Base-by-base conservation (phyloP, 805 yeast species). In the Myxozyma neotropica region DNA sequence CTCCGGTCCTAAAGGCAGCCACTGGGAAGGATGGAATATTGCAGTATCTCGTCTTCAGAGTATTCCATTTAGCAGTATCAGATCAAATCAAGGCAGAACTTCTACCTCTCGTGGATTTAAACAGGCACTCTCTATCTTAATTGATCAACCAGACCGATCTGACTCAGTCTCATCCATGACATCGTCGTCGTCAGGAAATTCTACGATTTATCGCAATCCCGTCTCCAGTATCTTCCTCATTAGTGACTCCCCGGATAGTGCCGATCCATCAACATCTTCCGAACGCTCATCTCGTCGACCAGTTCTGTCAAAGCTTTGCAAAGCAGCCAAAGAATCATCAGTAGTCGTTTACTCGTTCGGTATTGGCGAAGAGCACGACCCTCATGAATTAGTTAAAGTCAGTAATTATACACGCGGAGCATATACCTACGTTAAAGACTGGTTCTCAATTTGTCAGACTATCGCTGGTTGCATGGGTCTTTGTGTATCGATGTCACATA, bases 281-380 rank as follows among this genome's bases (percentile, higher is more conserved):
- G 57, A 45, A 24, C 39, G 29, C 19, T n/a, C 29, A 5, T 13
- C 31, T 10, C 51, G 40, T 27, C n/a, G n/a, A n/a, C 8, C 12
- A 23, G 23, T 33, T n/a, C n/a, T 53, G 26, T 15, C 24, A 7
- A 46, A 57, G 17, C 26, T 53, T 24, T 53, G 55, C 36, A 10
- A 23, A 27, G n/a, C 13, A 12, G 57, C 58, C 8, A 10, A 21
- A 33, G 31, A 40, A 1, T 21, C 27, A 2, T 35, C 44, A 12
- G 50, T 66, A 24, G 42, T 47, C 10, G 49, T 68, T 13, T 65
- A 68, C 45, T 42, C 68, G 2, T 68, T 68, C 53, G 71, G 71
- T n/a, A 50, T 67, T 35, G 57, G 67, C 13, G 40, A 42, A 23
- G 45, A 51, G 33, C 70, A 68, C 50, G 59, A 57, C 8, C 61